Conservation (phyloP, 1,284 basidiomycete genomes). For the Ustilago bromivora region DNA sequence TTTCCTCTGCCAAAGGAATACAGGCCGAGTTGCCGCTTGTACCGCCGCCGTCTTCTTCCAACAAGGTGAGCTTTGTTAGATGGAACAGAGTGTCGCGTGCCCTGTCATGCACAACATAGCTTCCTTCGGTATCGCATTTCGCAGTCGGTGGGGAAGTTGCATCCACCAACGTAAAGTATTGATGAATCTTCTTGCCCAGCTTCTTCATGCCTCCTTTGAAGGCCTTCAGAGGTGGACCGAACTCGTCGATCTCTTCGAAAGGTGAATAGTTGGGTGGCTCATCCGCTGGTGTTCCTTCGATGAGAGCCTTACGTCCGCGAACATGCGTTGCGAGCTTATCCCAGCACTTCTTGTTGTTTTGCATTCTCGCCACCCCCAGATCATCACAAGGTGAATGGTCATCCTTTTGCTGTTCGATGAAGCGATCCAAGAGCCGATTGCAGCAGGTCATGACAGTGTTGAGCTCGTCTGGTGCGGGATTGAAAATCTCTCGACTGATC, state of each 20-base stretch:
- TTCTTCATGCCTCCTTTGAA: conserved; percentile 10
- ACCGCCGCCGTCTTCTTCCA: not conserved
- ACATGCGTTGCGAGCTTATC: conserved; percentile 4
- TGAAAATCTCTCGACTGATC: conserved; percentile 32
- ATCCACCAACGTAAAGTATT: conserved; percentile 18
- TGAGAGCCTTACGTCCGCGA: not conserved
- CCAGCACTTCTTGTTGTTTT: conserved; percentile 14
- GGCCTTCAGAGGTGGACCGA: not conserved
- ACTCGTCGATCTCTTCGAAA: not conserved
- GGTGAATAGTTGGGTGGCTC: not conserved
- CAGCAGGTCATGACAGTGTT: conserved; percentile 10
- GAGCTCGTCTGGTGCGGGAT: conserved; percentile 19
- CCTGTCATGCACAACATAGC: no score
- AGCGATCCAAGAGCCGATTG: conserved; percentile 22
- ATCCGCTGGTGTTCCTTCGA: not conserved
- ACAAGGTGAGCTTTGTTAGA: no score
- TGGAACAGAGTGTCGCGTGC: no score
- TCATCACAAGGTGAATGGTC: conserved; percentile 33
- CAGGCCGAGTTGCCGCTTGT: not conserved
- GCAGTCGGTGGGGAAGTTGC: not conserved
- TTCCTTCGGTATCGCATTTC: not conserved
- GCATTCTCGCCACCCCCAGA: conserved; percentile 24
- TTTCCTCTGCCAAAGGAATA: no score
- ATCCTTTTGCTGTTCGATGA: conserved; percentile 16
- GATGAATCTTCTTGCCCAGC: conserved; percentile 16